Percentiles rank a stretch among this genome's conserved stretches.
Evolutionary conservation across 768 basidiomycete genomes (phyloP).

Genomic region (Podaxis carcinomalis): DNA sequence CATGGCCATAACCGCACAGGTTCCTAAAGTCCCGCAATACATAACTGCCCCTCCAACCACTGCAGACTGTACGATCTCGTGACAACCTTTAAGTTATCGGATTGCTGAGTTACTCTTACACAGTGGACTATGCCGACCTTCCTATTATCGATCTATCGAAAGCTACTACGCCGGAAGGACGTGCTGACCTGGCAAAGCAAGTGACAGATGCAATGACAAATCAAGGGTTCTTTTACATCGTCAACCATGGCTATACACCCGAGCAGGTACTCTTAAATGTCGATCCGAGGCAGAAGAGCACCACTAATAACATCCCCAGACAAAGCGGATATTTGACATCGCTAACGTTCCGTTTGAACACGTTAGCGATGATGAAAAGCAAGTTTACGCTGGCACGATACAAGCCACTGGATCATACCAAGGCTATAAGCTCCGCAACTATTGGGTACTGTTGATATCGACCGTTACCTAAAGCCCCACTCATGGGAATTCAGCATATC

Average conservation of each 20-base stretch:
- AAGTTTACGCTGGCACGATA: slow-evolving; percentile 30
- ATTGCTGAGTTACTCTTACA: background rate
- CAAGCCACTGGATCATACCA: slow-evolving; percentile 45
- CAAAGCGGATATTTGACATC: slow-evolving; percentile 43
- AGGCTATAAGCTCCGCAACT: slow-evolving; percentile 51
- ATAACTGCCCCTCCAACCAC: slow-evolving; percentile 17
- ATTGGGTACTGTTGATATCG: slow-evolving; percentile 37
- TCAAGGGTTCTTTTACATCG: slow-evolving; percentile 45
- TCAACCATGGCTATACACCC: slow-evolving; percentile 41
- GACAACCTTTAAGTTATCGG: background rate
- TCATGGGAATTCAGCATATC: slow-evolving; percentile 40
- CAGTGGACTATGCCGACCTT: slow-evolving; percentile 42
- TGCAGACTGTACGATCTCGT: slow-evolving; percentile 13
- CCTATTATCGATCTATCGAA: slow-evolving; percentile 48
- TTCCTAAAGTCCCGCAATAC: slow-evolving; percentile 15
- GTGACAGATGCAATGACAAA: slow-evolving; percentile 41
- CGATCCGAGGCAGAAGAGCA: background rate
- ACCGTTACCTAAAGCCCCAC: background rate
- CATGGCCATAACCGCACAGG: background rate
- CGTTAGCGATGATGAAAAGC: slow-evolving; percentile 40
- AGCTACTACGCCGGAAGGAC: slow-evolving; percentile 31
- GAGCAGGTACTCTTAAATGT: slow-evolving; percentile 26
- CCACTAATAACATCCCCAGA: slow-evolving; percentile 24
- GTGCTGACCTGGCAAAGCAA: slow-evolving; percentile 31
- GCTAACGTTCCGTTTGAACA: slow-evolving; percentile 40